Base-by-base conservation (phyloP, 2,329 filamentous ascomycete species). In the Pestalotiopsis sp. region DNA sequence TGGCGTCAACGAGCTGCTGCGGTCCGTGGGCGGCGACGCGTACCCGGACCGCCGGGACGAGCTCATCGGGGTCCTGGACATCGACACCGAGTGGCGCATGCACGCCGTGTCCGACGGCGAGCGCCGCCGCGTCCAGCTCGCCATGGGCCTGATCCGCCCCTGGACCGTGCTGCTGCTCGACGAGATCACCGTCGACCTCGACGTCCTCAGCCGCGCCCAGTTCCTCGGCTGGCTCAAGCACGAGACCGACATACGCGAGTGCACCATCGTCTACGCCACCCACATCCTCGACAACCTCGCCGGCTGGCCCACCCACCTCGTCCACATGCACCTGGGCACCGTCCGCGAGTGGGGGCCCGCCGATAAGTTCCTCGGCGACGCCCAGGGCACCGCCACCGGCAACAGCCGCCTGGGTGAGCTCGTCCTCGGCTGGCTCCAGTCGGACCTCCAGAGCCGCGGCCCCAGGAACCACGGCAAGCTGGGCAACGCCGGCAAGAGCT, bases 221-320 rank as follows among this genome's bases (percentile, higher is more conserved):
- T 99, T 99, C 79, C 85, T 99, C 40, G 86, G 83, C 58, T 99
- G 95, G 84, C 82, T 99, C 76, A 94, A 94, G 81, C 85, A 86
- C 69, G 96, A 99, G 88, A 98, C 95, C 0, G 92, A 95, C 82
- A 84, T 78, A 7, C 86, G 95, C 66, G 86, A 90, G 52, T 98
- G 95, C 78, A 98, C 96, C 4, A 93, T 99, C 75, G 94, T 99
- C 38, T 99, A 99, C 79, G 96, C 96, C 7, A 99, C 96, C 14
- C 96, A 99, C 81, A 98, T 99, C 72, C 83, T 99, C 73, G 96
- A 99, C 78, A 98, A 98, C 79, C 84, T 99, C 65, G 94, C 94
- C 0, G 91, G 91, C 23, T 99, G 96, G 96, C 96, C 96, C 6
- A 97, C 93, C 1, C 95, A 99, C 81, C 85, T 99, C 49, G 95